Percentiles rank a stretch among this genome's conserved stretches.
These are phyloP conservation scores for Colletotrichum sp. DNA, from an alignment of 2,329 filamentous ascomycete genomes.

Conservation along the genomic window DNA sequence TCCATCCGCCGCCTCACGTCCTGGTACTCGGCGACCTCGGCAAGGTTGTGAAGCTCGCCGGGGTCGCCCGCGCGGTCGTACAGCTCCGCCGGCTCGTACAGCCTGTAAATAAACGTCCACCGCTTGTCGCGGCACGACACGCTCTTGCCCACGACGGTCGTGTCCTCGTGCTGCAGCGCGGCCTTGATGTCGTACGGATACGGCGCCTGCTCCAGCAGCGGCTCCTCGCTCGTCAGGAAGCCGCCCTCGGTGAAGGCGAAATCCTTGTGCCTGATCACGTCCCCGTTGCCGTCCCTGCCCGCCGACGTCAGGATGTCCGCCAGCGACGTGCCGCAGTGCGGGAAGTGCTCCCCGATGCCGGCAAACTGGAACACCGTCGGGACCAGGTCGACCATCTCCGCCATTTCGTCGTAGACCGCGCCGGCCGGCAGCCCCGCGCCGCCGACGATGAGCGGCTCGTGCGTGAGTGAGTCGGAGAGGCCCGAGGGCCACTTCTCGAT, in stretches of 20 bases:
- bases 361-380: conserved; percentile 47
- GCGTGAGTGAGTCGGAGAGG: conserved; percentile 43
- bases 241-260: conserved; percentile 50
- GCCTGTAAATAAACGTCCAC: conserved; percentile 48
- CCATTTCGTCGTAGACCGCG: conserved; percentile 36
- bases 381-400: conserved; percentile 50
- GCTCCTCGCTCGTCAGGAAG: conserved; percentile 48
- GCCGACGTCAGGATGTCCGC: neutral
- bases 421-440: conserved; percentile 43
- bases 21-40: conserved; percentile 28
- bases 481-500: conserved; percentile 55
- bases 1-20: conserved; percentile 28
- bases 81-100: conserved; percentile 50
- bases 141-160: conserved; percentile 45
- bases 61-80: conserved; percentile 43
- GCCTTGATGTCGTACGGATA: conserved; percentile 53
- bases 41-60: conserved; percentile 43
- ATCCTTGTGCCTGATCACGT: conserved; percentile 35
- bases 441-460: conserved; percentile 48
- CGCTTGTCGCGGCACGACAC: conserved; percentile 38
- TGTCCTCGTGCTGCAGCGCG: conserved; percentile 49
- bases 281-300: neutral
- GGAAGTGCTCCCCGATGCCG: conserved; percentile 40
- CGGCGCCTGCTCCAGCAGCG: conserved; percentile 44
- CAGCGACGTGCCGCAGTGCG: conserved; percentile 31